These are phyloP conservation scores for Coprinellus micaceus DNA, from an alignment of 768 basidiomycete species.

Conservation along the genomic window DNA sequence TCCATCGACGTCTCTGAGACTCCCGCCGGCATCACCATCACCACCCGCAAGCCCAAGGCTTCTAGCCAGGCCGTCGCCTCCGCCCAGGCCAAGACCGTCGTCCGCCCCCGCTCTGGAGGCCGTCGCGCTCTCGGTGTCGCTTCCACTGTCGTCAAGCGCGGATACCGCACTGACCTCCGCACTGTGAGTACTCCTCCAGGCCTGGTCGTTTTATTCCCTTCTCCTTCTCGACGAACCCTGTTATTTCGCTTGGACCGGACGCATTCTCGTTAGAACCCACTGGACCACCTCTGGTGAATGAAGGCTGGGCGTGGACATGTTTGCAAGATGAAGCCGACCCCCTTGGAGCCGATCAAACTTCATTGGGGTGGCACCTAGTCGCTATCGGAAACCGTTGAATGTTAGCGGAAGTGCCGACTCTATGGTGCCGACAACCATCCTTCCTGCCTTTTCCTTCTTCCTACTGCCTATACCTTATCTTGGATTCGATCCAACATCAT, in stretches of 20 bases:
- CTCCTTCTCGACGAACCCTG: too few relatives aligned
- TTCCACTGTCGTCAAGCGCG: constrained; percentile 54
- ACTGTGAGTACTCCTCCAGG: constrained; percentile 52
- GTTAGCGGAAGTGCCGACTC: constrained; percentile 65
- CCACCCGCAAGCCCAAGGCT: constrained; percentile 62
- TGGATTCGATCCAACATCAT: neutral
- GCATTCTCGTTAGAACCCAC: constrained; percentile 95
- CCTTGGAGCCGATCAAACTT: constrained; percentile 59
- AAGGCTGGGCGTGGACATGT: constrained; percentile 93
- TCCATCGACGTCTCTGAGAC: constrained; percentile 61
- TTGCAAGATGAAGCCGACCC: constrained; percentile 67
- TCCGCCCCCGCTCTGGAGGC: constrained; percentile 66
- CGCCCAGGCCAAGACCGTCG: constrained; percentile 44
- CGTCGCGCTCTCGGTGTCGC: constrained; percentile 70
- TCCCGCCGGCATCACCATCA: constrained; percentile 53
- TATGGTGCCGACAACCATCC: constrained; percentile 66
- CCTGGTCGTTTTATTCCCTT: too few relatives aligned
- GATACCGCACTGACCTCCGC: constrained; percentile 78
- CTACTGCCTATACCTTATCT: constrained; percentile 9
- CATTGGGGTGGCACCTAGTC: constrained; percentile 58
- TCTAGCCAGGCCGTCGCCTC: constrained; percentile 47
- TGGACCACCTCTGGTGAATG: constrained; percentile 62
- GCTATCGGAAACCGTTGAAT: constrained; percentile 75
- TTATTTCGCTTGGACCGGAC: constrained; percentile 19
- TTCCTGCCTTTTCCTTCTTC: constrained; percentile 14